These are phyloP conservation scores for Penicillium argentinense DNA, from an alignment of 495 filamentous ascomycete genomes.

Conservation along the genomic window DNA sequence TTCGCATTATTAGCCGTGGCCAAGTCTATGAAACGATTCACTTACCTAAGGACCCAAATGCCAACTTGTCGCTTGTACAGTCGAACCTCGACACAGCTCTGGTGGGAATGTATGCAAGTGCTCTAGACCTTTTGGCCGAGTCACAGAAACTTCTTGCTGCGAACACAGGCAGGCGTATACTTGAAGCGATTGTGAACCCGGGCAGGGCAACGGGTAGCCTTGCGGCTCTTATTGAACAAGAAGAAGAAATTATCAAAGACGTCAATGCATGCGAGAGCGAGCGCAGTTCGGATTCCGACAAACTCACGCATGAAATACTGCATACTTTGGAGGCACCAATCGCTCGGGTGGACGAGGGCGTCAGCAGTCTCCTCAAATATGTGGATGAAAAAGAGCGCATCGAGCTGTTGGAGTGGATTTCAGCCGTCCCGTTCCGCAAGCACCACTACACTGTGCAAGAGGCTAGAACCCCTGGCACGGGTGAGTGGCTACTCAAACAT, in stretches of 20 bases:
- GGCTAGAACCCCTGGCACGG: conserved; percentile 18
- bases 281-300: no score
- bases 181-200: conserved; percentile 16
- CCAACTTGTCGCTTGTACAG: background rate
- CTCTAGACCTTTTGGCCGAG: conserved; percentile 11
- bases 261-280: no score
- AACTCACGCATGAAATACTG: no score
- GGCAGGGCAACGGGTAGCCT: conserved; percentile 1
- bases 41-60: background rate
- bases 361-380: no score
- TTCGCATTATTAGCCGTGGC: conserved; percentile 18
- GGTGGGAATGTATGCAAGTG: conserved; percentile 5
- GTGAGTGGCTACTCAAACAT: conserved; percentile 19
- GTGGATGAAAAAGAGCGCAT: no score
- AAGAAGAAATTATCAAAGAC: no score
- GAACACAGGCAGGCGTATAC: conserved; percentile 8
- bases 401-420: conserved; percentile 23
- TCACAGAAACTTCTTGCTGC: conserved; percentile 2
- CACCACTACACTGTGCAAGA: conserved; percentile 17
- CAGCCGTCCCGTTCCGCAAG: conserved; percentile 19
- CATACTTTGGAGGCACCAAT: no score
- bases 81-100: conserved; percentile 8
- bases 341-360: no score
- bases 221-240: conserved; percentile 1
- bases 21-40: conserved; percentile 18